A percentile compares a stretch with the other conserved stretches of the same genome.
phyloP scores from a whole-genome alignment of 345 rosid species.

The Punica granatum region DNA sequence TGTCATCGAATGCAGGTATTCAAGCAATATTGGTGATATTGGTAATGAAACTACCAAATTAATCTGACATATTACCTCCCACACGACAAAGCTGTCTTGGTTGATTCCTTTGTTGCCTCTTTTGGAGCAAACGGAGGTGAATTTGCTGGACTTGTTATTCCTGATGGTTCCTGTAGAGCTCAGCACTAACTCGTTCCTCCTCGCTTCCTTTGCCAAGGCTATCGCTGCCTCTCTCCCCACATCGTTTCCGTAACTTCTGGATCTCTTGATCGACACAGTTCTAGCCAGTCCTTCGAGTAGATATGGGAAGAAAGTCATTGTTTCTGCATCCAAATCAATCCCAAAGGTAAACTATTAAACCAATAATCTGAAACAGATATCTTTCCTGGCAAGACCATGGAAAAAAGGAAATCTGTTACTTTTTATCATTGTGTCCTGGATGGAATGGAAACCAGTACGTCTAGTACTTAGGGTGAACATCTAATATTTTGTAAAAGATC shows the following conservation, averaged over 20 bases:
- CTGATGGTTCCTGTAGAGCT: conserved; percentile 49
- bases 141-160: conserved; percentile 35
- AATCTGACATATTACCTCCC: conserved; percentile 50
- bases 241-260: conserved; percentile 28
- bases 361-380: neutral
- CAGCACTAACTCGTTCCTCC: conserved; percentile 49
- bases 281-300: conserved; percentile 60
- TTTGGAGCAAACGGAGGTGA: conserved; percentile 64
- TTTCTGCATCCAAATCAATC: conserved; percentile 7
- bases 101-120: conserved; percentile 78
- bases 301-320: conserved; percentile 54
- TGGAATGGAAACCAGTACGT: neutral
- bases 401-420: too few relatives aligned
- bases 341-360: neutral
- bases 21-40: neutral
- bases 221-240: conserved; percentile 57
- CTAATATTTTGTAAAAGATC: too few relatives aligned
- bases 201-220: conserved; percentile 57
- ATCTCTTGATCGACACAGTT: conserved; percentile 50
- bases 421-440: neutral
- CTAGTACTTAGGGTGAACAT: neutral
- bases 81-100: conserved; percentile 68
- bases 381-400: too few relatives aligned
- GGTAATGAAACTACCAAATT: neutral
- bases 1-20: too few relatives aligned